Conservation (phyloP, 176 grass and related monocot species). For the Saccharum spontaneum region DNA sequence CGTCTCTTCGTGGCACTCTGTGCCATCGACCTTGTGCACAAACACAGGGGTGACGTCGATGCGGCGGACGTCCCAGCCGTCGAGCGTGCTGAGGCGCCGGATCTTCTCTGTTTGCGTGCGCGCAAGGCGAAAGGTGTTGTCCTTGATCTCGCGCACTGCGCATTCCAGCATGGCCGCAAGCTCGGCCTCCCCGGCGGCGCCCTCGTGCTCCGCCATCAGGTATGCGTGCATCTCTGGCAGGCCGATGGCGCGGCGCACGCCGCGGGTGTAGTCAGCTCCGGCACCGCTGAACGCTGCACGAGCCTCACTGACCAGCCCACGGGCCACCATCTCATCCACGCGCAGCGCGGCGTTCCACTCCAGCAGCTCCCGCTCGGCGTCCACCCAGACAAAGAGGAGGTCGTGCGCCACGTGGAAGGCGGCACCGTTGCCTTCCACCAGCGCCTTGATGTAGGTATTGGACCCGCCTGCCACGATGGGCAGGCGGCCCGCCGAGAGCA, state of each 20-base stretch:
- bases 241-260: constrained; percentile 62
- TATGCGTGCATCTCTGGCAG: constrained; percentile 70
- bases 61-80: constrained; percentile 56
- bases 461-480: constrained; percentile 72
- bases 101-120: constrained; percentile 61
- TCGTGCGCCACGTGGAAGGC: constrained; percentile 18
- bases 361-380: constrained; percentile 42
- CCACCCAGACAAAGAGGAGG: constrained; percentile 45
- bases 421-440: constrained; percentile 24
- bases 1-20: neutral
- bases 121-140: constrained; percentile 55
- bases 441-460: constrained; percentile 34
- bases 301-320: constrained; percentile 61
- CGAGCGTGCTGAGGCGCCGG: constrained; percentile 32
- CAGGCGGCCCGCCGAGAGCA: constrained; percentile 31
- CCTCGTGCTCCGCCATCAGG: constrained; percentile 35
- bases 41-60: constrained; percentile 61
- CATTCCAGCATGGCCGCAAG: constrained; percentile 21
- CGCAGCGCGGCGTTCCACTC: constrained; percentile 37
- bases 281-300: constrained; percentile 28
- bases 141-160: constrained; percentile 64
- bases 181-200: constrained; percentile 2
- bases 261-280: constrained; percentile 38
- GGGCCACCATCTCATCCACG: constrained; percentile 66
- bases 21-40: constrained; percentile 15